Percentiles rank a stretch among this genome's conserved stretches.
Conservation (phyloP, 176 grass and related monocot genomes). For the Areca catechu region DNA sequence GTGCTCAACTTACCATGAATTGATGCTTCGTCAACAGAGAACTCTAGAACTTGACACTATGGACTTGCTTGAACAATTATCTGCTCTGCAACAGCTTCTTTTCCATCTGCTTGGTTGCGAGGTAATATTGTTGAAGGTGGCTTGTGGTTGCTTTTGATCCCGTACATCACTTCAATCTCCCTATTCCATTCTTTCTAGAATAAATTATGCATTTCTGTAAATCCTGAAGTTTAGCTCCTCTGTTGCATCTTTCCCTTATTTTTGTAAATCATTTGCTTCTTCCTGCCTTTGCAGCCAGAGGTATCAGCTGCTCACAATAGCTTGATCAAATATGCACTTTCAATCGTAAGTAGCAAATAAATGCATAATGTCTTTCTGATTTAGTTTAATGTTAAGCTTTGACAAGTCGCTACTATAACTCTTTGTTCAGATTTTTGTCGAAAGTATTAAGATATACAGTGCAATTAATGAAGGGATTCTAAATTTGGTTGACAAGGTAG, state of each 20-base stretch:
- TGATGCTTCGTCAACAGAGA: slow-evolving; percentile 11
- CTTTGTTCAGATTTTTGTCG: slow-evolving; percentile 22
- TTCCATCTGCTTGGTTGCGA: slow-evolving; percentile 33
- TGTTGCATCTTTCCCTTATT: not conserved
- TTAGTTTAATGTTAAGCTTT: not conserved
- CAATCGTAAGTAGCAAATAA: slow-evolving; percentile 21
- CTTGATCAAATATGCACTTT: slow-evolving; percentile 33
- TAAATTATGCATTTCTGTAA: not conserved
- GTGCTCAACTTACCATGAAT: not conserved
- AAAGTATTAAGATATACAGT: slow-evolving; percentile 36
- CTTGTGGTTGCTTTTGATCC: too few species aligned
- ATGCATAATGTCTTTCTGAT: not conserved
- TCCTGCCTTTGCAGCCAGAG: slow-evolving; percentile 28
- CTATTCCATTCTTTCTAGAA: not conserved
- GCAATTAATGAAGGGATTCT: slow-evolving; percentile 29
- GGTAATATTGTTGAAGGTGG: slow-evolving; percentile 9
- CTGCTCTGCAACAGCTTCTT: slow-evolving; percentile 38
- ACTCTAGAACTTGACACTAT: slow-evolving; percentile 17
- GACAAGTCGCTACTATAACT: not conserved
- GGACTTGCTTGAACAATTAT: slow-evolving; percentile 34
- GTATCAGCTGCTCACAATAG: slow-evolving; percentile 18
- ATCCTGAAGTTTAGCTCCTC: not conserved
- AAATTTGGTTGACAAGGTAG: slow-evolving; percentile 34
- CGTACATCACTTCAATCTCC: not conserved
- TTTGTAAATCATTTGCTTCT: not conserved